Conservation (phyloP, 306 rosid genomes). For the Vachellia pachyceras region DNA sequence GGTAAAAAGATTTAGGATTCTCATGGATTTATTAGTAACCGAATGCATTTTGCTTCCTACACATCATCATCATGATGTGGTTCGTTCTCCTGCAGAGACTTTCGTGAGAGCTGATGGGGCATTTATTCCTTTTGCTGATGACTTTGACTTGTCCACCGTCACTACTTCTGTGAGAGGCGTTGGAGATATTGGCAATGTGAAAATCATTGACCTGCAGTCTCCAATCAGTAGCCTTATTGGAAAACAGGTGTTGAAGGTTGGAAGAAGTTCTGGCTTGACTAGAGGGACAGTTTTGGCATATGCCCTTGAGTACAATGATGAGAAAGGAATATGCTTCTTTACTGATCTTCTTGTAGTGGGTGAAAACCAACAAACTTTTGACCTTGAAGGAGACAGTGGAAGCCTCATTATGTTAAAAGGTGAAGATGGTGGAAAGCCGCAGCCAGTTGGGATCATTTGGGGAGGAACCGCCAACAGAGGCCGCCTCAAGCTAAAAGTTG, state of each 20-base stretch:
- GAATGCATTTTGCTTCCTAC: constrained; percentile 8
- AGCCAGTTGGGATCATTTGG: constrained; percentile 97
- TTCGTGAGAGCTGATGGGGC: constrained; percentile 99
- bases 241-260: constrained; percentile 94
- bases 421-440: constrained; percentile 77
- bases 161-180: constrained; percentile 87
- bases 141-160: constrained; percentile 92
- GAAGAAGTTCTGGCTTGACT: constrained; percentile 99
- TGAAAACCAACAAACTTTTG: constrained; percentile 97
- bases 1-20: constrained; percentile 54
- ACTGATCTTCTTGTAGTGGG: constrained; percentile 99
- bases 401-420: constrained; percentile 94
- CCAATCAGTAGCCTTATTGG: constrained; percentile 90
- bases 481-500: constrained; percentile 90
- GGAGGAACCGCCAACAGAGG: constrained; percentile 99
- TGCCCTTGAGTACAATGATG: constrained; percentile 96
- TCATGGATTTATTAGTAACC: constrained; percentile 22
- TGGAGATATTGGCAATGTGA: constrained; percentile 85
- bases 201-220: constrained; percentile 85
- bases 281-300: constrained; percentile 93
- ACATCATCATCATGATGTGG: constrained; percentile 18
- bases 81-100: constrained; percentile 73
- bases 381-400: constrained; percentile 99
- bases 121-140: constrained; percentile 96
- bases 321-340: constrained; percentile 98